Percentiles rank a stretch among this genome's conserved stretches.
These are phyloP conservation scores for Mucor piriformis DNA, from an alignment of 371 early-diverging fungal species.

Conservation along the genomic window DNA sequence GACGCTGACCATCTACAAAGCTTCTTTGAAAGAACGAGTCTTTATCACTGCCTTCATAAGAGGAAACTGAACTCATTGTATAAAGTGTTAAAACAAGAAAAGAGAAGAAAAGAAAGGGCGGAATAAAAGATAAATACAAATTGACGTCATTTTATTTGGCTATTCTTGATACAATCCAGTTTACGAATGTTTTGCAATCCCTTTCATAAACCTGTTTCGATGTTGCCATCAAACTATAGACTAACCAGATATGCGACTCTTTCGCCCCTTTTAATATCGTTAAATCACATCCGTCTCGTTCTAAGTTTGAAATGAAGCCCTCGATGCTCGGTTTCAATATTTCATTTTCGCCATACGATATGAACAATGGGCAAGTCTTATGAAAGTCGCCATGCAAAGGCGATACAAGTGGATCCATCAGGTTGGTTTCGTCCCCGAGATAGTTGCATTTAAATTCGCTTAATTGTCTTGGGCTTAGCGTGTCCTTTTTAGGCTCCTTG, in stretches of 20 bases:
- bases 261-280: constrained; percentile 7
- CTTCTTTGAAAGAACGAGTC: constrained; percentile 39
- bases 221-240: constrained; percentile 5
- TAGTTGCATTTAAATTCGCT: not conserved
- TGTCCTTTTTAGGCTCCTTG: not conserved
- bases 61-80: constrained; percentile 51
- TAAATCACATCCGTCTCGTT: not conserved
- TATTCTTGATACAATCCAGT: constrained; percentile 10
- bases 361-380: constrained; percentile 12
- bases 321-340: constrained; percentile 14
- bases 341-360: constrained; percentile 20
- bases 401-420: constrained; percentile 10
- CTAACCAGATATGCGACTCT: constrained; percentile 10
- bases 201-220: constrained; percentile 4
- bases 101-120: not conserved
- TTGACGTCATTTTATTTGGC: not conserved
- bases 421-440: not conserved
- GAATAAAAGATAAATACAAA: not conserved
- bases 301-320: not conserved
- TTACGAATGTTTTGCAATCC: constrained; percentile 2
- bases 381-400: constrained; percentile 19
- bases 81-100: constrained; percentile 6
- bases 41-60: constrained; percentile 54
- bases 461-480: not conserved
- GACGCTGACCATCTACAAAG: constrained; percentile 36